phyloP scores from a whole-genome alignment of 805 yeast genomes.

The Candida montana region DNA sequence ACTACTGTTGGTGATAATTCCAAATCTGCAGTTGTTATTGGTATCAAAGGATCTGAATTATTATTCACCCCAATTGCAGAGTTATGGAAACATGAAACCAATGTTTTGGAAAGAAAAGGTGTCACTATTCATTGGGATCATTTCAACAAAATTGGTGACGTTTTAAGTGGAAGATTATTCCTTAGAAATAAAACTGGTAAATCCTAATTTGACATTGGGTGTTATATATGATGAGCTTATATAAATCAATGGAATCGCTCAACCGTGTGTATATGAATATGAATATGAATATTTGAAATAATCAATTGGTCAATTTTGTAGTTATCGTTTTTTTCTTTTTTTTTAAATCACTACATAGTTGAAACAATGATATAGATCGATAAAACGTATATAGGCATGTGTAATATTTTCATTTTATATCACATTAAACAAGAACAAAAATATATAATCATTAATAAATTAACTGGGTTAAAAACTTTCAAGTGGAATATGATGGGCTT shows the following conservation, averaged over 20 bases:
- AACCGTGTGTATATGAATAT: no score
- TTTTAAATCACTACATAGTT: no score
- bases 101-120: slow-evolving; percentile 61
- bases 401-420: neutral
- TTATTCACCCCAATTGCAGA: slow-evolving; percentile 50
- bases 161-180: slow-evolving; percentile 64
- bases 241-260: no score
- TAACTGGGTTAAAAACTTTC: neutral
- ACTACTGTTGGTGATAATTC: slow-evolving; percentile 38
- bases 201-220: no score
- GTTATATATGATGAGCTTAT: no score
- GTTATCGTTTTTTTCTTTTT: no score
- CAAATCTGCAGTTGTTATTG: slow-evolving; percentile 50
- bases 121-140: slow-evolving; percentile 62
- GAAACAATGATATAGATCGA: no score
- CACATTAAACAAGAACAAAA: neutral
- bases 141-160: slow-evolving; percentile 53
- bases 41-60: slow-evolving; percentile 63
- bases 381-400: neutral
- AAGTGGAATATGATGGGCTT: neutral
- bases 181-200: slow-evolving; percentile 34
- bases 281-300: no score
- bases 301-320: no score
- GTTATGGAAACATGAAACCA: slow-evolving; percentile 57
- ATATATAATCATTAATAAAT: neutral